A percentile compares a stretch with the other conserved stretches of the same genome.
These are phyloP conservation scores for Mycena amicta DNA, from an alignment of 768 basidiomycete species.

Conservation along the genomic window DNA sequence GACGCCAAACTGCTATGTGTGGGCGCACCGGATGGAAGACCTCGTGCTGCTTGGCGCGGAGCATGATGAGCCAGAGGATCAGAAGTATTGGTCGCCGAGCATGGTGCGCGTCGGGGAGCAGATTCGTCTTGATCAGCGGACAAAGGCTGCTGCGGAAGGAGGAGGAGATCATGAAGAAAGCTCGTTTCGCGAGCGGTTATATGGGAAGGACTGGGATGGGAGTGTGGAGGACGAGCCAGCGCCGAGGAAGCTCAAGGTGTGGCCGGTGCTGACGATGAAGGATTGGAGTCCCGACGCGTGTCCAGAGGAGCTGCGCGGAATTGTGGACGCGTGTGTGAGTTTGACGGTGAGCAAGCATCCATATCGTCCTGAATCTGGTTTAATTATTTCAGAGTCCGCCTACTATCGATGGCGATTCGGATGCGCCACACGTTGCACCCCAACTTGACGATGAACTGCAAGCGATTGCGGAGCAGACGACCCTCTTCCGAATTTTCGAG, in stretches of 20 bases:
- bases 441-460: no score
- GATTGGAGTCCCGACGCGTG: background rate
- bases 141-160: no score
- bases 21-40: background rate
- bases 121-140: no score
- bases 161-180: no score
- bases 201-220: background rate
- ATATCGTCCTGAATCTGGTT: no score
- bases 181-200: background rate
- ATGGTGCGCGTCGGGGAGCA: background rate
- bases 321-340: background rate
- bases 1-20: background rate
- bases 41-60: no score
- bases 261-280: slow-evolving; percentile 6
- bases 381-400: no score
- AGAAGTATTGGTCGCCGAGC: slow-evolving; percentile 6
- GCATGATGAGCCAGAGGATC: no score
- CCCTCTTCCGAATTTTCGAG: background rate
- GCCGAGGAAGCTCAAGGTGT: slow-evolving; percentile 9
- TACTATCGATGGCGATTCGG: no score
- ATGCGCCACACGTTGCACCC: no score
- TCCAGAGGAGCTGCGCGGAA: background rate
- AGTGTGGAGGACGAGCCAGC: slow-evolving; percentile 1
- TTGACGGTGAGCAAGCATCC: background rate
- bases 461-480: background rate